Percentiles rank a stretch among this genome's conserved stretches.
Evolutionary conservation across 805 yeast genomes (phyloP).

Genomic region (Candida tallmaniae): DNA sequence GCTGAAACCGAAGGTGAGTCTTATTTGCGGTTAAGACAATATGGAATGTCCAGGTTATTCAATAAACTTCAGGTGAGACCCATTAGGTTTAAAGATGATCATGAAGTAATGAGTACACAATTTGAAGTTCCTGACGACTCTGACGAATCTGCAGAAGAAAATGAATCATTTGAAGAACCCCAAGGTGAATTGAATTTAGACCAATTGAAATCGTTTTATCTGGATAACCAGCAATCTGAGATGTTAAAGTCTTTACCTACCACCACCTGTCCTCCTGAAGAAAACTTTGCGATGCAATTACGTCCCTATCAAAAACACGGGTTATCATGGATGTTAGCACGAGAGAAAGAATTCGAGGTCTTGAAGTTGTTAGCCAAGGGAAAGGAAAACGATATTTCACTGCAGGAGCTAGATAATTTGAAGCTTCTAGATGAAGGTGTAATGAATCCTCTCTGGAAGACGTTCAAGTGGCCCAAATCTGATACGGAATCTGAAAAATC

Average conservation of each 20-base stretch:
- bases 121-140: conserved; percentile 10
- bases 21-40: conserved; percentile 47
- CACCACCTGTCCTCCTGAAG: conserved; percentile 46
- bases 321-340: conserved; percentile 80
- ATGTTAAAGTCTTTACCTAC: conserved; percentile 55
- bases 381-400: conserved; percentile 14
- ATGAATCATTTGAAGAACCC: conserved; percentile 24
- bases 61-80: conserved; percentile 40
- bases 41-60: conserved; percentile 53
- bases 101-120: conserved; percentile 7
- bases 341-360: conserved; percentile 60
- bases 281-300: conserved; percentile 52
- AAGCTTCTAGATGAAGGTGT: conserved; percentile 42
- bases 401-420: conserved; percentile 22
- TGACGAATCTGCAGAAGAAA: conserved; percentile 3
- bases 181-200: conserved; percentile 53
- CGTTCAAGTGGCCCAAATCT: conserved; percentile 64
- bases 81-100: conserved; percentile 3
- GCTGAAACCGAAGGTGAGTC: conserved; percentile 54
- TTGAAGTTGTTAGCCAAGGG: conserved; percentile 28
- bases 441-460: conserved; percentile 84
- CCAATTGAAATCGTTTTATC: conserved; percentile 72
- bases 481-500: conserved; percentile 1
- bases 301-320: conserved; percentile 84
- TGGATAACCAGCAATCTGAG: conserved; percentile 63